Base-by-base conservation (phyloP, 768 basidiomycete species). In the Leccinum subgranulosum region DNA sequence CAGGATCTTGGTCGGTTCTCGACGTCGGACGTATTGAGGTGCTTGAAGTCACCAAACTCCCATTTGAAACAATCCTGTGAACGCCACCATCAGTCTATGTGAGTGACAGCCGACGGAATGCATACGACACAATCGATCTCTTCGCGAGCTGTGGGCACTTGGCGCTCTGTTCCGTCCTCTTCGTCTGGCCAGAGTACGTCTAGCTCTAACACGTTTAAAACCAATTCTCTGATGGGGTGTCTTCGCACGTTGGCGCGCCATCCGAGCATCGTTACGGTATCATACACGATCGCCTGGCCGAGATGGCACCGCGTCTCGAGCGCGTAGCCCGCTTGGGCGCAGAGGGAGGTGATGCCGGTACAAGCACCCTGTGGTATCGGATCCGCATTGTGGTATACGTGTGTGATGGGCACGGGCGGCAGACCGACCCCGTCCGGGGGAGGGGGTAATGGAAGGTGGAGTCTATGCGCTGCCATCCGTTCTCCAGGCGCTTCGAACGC, bases 41-140 rank as follows among this genome's bases (percentile, higher is more conserved):
- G 55, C 59, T 77, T 75, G 72, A 74, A 81, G 52, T 78, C 68
- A 7, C 81, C 79, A 54, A 89, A 91, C 57, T 88, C 84, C 89
- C 89, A 90, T 64, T 86, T 87, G 71, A 75, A 86, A 71, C 89
- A 90, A 56, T 90, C 89, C 88, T 90, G 63, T 8, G 58, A 56
- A 49, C n/a, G 47, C 28, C 51, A 19, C 31, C 41, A 29, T 49
- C 34, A 61, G 51, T 28, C 23, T 28, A 47, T 8, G n/a, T 10
- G 27, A 43, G 25, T 12, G 46, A n/a, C 46, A 12, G 17, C 46
- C 6, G 36, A 34, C 21, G 46, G 14, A 50, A 34, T 33, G 67
- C 81, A 64, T 58, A 83, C 89, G 33, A 84, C 70, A 67, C 90
- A 92, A 53, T 87, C 81, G 11, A 74, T 73, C 64, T 90, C 90